Evolutionary conservation across 495 filamentous ascomycete genomes (phyloP).

Genomic region (Aspergillus avenaceus): DNA sequence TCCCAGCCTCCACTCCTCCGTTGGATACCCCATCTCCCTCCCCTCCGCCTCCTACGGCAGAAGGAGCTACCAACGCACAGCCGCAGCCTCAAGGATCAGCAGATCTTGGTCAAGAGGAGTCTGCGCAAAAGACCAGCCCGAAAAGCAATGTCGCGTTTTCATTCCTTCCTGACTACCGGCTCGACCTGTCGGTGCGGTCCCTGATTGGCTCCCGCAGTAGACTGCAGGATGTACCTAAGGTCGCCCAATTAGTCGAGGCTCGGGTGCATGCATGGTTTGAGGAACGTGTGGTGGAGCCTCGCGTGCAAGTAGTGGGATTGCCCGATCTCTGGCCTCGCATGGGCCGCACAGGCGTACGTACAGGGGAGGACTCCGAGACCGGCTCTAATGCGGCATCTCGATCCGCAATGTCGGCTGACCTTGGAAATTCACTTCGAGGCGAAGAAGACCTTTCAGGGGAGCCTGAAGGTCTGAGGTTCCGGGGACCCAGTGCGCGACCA

Average conservation of each 20-base stretch:
- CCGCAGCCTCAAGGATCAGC: conserved; percentile 8
- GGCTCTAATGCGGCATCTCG: conserved; percentile 36
- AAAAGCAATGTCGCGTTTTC: conserved; percentile 89
- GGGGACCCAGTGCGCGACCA: conserved; percentile 24
- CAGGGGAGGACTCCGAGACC: conserved; percentile 42
- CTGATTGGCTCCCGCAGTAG: conserved; percentile 87
- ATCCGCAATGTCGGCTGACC: conserved; percentile 28
- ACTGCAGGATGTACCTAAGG: conserved; percentile 94
- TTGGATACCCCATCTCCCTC: conserved; percentile 34
- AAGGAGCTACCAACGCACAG: conserved; percentile 1
- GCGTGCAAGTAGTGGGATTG: conserved; percentile 91
- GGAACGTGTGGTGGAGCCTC: conserved; percentile 89
- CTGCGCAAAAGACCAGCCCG: conserved; percentile 33
- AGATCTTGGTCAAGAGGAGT: conserved; percentile 11
- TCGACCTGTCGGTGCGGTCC: conserved; percentile 86
- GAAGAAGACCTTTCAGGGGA: conserved; percentile 21
- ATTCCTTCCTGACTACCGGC: conserved; percentile 91
- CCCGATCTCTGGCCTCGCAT: conserved; percentile 92
- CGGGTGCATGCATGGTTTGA: conserved; percentile 96
- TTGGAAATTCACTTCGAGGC: conserved; percentile 20
- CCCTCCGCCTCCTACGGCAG: conserved; percentile 23
- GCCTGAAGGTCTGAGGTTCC: conserved; percentile 34
- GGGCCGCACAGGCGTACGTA: conserved; percentile 42
- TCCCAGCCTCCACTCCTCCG: conserved; percentile 55
- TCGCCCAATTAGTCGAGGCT: conserved; percentile 89